Evolutionary conservation across 331 rosid genomes (phyloP), one percentile per base, ranked within the genome.

Genomic region (Prunus yedoensis): DNA sequence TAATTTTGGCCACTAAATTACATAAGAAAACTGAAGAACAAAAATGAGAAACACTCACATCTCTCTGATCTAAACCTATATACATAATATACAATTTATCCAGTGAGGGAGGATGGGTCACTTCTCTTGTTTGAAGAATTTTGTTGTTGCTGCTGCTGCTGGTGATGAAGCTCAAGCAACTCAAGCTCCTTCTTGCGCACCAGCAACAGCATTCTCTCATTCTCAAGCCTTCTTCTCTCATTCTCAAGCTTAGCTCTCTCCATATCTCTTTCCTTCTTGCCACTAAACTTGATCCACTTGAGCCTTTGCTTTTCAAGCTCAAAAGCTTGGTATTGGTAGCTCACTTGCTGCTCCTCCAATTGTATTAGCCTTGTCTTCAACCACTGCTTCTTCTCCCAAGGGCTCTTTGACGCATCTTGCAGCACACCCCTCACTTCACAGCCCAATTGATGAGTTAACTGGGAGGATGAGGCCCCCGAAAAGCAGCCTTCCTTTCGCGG

Each of bases 261-360:
- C 96, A 94, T 86, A 0, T 89, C 96, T 82, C 99, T 90, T 74
- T 92, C 96, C 83, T 92, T 94, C 81, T 89, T 94, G 86, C 90
- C 73, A 68, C 96, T 90, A 74, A 79, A 94, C 86, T 80, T 90
- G 0, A 72, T 71, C 99, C 99, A 94, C 73, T 87, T 94, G 49
- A 94, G 62, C 81, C 93, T 66, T 50, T 92, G 97, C 59, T 92
- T 94, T 78, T 94, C 97, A 5, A 94, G 67, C 84, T 94, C 96
- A 25, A 87, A 92, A 0, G 85, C 88, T 21, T 84, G 76, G 23
- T 38, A 69, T 27, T 75, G 87, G 60, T 66, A 89, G 12, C 68
- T 74, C 51, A 94, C 66, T 20, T 82, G 82, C 73, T 89, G 89
- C 77, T 94, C 97, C 79, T 88, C 97, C 76, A 92, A 77, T 56